phyloP scores from a whole-genome alignment of 2,329 filamentous ascomycete genomes.

The Herpotrichia juniperi region DNA sequence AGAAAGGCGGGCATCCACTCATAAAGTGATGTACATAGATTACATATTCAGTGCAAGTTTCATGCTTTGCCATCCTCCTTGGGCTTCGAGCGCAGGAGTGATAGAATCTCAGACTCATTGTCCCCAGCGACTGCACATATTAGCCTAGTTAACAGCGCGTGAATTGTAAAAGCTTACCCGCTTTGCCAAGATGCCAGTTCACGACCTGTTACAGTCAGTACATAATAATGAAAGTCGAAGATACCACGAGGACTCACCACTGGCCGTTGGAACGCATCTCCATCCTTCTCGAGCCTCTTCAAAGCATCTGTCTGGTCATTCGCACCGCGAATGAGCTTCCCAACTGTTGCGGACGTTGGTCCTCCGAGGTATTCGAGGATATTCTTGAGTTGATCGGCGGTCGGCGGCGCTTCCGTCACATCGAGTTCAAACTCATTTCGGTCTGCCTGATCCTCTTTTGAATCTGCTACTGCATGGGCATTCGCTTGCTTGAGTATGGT shows the following conservation, averaged over 20 bases:
- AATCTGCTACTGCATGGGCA: constrained; percentile 68
- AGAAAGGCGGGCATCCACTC: neutral
- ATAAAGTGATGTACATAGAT: constrained; percentile 7
- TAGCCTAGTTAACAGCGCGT: constrained; percentile 4
- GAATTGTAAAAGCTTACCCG: constrained; percentile 52
- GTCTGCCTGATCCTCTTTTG: constrained; percentile 73
- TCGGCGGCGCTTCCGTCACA: constrained; percentile 80
- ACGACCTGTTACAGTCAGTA: constrained; percentile 58
- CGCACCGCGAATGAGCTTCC: constrained; percentile 76
- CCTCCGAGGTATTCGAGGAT: constrained; percentile 82
- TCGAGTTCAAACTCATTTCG: constrained; percentile 83
- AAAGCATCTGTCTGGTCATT: constrained; percentile 77
- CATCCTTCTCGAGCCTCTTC: constrained; percentile 74
- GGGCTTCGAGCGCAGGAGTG: constrained; percentile 69
- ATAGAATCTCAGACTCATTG: constrained; percentile 87
- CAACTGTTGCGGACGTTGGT: constrained; percentile 56
- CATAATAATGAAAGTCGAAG: neutral
- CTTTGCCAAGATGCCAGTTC: constrained; percentile 92
- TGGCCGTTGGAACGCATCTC: constrained; percentile 73
- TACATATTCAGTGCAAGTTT: constrained; percentile 4
- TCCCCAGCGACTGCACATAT: constrained; percentile 65
- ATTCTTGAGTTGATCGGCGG: constrained; percentile 78
- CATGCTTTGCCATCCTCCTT: constrained; percentile 42
- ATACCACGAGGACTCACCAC: constrained; percentile 62
- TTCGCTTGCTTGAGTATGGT: constrained; percentile 82